phyloP scores from a whole-genome alignment of 225 moss, liverwort and hornwort species.

The Bryoerythrophyllum caledonicum region DNA sequence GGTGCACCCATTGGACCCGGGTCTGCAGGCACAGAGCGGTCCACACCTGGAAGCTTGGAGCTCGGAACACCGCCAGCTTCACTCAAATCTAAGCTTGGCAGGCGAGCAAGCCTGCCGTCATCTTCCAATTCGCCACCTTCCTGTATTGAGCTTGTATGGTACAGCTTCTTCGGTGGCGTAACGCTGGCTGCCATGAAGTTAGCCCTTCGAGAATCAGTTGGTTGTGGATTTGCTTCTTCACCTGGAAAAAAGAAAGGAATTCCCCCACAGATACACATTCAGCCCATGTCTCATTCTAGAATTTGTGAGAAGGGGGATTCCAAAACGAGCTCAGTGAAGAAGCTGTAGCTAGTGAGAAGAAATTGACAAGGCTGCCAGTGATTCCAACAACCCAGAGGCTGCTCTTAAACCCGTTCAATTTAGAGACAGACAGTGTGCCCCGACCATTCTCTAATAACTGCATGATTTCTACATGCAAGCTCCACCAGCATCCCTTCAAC shows the following conservation, averaged over 20 bases:
- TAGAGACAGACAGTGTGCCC: too few species aligned
- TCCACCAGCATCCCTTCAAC: neutral
- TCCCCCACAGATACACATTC: neutral
- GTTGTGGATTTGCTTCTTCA: neutral
- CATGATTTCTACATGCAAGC: neutral
- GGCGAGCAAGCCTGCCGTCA: slow-evolving; percentile 16
- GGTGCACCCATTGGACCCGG: slow-evolving; percentile 31
- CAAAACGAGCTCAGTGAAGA: too few species aligned
- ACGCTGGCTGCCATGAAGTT: slow-evolving; percentile 1
- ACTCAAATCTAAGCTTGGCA: slow-evolving; percentile 24
- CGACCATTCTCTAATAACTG: too few species aligned
- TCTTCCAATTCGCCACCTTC: slow-evolving; percentile 21
- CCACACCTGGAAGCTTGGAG: slow-evolving; percentile 16
- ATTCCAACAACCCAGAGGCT: too few species aligned
- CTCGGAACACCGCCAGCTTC: slow-evolving; percentile 12
- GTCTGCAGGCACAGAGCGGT: slow-evolving; percentile 26
- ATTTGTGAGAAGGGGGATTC: too few species aligned
- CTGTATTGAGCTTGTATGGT: slow-evolving; percentile 29
- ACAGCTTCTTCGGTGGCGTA: slow-evolving; percentile 15
- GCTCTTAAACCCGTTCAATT: too few species aligned
- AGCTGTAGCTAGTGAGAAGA: too few species aligned
- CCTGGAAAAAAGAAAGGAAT: neutral
- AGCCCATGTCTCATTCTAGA: neutral
- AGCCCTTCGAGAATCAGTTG: slow-evolving; percentile 23
- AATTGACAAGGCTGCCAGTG: too few species aligned